A percentile compares a stretch with the other conserved stretches of the same genome.
Conservation (phyloP, 495 filamentous ascomycete genomes). For the Tuber calosporum region DNA sequence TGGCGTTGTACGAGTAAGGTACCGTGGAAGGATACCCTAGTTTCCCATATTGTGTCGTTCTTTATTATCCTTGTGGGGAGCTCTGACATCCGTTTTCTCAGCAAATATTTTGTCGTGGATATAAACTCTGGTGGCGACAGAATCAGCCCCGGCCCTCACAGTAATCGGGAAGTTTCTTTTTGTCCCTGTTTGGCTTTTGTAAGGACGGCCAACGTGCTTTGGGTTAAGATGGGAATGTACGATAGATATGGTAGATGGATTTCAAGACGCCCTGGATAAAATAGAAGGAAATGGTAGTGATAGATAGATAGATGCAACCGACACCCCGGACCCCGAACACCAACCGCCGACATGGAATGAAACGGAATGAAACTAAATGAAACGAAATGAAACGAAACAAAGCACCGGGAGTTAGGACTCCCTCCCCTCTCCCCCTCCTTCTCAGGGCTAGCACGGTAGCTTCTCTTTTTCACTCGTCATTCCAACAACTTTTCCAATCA, state of each 20-base stretch:
- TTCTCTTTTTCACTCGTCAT: not conserved
- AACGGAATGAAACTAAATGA: not conserved
- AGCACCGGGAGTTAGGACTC: not conserved
- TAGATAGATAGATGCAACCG: not conserved
- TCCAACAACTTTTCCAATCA: not conserved
- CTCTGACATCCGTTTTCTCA: too few species aligned
- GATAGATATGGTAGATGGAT: not conserved
- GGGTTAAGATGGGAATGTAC: not conserved
- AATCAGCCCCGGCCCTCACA: too few species aligned
- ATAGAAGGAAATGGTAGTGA: not conserved
- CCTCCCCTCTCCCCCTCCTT: not conserved
- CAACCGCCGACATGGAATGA: not conserved
- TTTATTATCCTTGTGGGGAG: too few species aligned
- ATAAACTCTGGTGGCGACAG: too few species aligned
- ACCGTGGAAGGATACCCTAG: too few species aligned
- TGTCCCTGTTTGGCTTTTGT: not conserved
- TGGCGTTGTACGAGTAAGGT: too few species aligned
- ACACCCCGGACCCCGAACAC: not conserved
- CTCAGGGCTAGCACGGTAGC: not conserved
- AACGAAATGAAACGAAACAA: not conserved
- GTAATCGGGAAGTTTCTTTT: not conserved
- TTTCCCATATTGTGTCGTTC: too few species aligned
- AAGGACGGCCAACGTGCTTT: not conserved
- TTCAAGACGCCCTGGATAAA: not conserved
- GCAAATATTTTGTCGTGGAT: too few species aligned